Evolutionary conservation across 495 filamentous ascomycete genomes (phyloP), one percentile per base, ranked within the genome.

Genomic region (Evernia prunastri): DNA sequence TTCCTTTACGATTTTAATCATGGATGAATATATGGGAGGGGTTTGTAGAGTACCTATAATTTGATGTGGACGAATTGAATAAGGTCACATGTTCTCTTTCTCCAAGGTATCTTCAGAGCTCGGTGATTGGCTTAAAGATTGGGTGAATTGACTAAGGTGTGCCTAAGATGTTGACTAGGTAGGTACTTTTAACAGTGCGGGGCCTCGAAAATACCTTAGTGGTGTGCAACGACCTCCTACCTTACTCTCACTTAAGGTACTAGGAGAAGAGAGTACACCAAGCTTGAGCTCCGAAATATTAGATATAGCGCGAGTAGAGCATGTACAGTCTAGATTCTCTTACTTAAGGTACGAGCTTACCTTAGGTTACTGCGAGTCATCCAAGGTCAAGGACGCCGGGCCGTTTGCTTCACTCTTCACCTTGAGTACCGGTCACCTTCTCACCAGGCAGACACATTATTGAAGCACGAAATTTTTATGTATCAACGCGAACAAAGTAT

Each of bases 1-100:
- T n/a, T n/a, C n/a, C 36, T 12, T 12, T 37, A 37, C 36, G 36
- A 37, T 37, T 7, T 37, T 37, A 37, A 37, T 37, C 36, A n/a
- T n/a, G n/a, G n/a, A n/a, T n/a, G n/a, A n/a, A n/a, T n/a, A n/a
- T n/a, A n/a, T n/a, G n/a, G n/a, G n/a, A n/a, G n/a, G n/a, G n/a
- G n/a, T n/a, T n/a, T n/a, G n/a, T n/a, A n/a, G n/a, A n/a, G n/a
- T n/a, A n/a, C n/a, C n/a, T n/a, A n/a, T n/a, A n/a, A n/a, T n/a
- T n/a, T n/a, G n/a, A n/a, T n/a, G n/a, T n/a, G n/a, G n/a, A n/a
- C 2, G 23, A 23, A n/a, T 60, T 23, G 9, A 40, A 37, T 9
- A 37, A 56, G 60, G 37, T 63, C 60, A 63, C 60, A 63, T 63
- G 60, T 63, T 63, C 20, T 56, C 5, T 42, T 43, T 56, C 60